Evolutionary conservation across 2,329 filamentous ascomycete genomes (phyloP), one percentile per base, ranked within the genome.

Genomic region (Didymella segeticola): DNA sequence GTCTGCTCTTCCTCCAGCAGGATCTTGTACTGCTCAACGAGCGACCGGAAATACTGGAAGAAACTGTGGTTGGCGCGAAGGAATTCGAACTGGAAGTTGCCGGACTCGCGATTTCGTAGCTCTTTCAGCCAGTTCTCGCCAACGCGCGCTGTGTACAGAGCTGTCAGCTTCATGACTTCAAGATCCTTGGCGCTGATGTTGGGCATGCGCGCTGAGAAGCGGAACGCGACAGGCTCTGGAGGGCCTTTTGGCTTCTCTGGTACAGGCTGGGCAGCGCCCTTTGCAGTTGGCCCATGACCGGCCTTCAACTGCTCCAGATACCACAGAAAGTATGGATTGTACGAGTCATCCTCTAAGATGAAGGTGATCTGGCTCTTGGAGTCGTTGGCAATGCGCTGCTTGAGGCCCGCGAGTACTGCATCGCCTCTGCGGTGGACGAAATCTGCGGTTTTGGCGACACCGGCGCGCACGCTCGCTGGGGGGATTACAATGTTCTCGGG

Each of bases 51-150:
- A 79, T 95, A 98, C 73, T 93, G 93, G 79, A 98, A 92, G 59
- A 97, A 88, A 68, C 91, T 96, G 79, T 99, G 95, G 69, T 96
- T 96, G 14, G 93, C 91, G 47, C 93, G 88, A 47, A 99, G 82
- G 71, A 99, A 99, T 76, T 97, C 92, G 74, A 98, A 99, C 73
- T 99, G 93, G 63, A 88, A 92, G 75, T 97, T 98, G 69, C 89
- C 85, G 15, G 89, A 84, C 78, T 99, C 93, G 62, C 91, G 86
- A 77, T 96, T 93, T 20, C 90, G 91, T 59, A 99, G 80, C 48
- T 89, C 85, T 19, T 92, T 97, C 85, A 96, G 91, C 78, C 95
- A 99, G 57, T 89, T 87, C 57, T 93, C 88, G 12, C 95, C 95
- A 68, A 96, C 93, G 77, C 93, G 93, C 46, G 95, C 95, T 43